Evolutionary conservation across 768 basidiomycete species (phyloP).

Genomic region (Boletus reticuloceps): DNA sequence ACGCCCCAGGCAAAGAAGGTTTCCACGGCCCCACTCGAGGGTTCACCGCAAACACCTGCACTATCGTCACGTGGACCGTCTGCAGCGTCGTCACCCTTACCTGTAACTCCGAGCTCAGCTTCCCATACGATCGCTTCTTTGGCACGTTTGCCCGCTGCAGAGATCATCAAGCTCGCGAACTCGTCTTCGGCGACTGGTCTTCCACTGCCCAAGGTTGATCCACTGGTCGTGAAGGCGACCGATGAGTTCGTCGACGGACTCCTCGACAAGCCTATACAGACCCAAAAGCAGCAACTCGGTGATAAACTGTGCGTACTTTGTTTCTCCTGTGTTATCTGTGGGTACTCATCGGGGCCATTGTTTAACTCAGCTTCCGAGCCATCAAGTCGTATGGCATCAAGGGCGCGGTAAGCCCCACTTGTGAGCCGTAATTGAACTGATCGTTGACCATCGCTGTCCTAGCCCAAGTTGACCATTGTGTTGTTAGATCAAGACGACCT

Average conservation of each 20-base stretch:
- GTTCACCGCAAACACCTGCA: conserved; percentile 73
- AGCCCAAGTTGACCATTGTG: conserved; percentile 84
- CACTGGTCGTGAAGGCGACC: conserved; percentile 62
- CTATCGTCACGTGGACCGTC: conserved; percentile 73
- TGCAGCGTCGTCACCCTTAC: conserved; percentile 67
- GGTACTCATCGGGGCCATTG: conserved; percentile 18
- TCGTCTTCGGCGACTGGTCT: conserved; percentile 46
- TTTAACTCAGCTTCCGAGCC: conserved; percentile 45
- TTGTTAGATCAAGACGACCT: conserved; percentile 86
- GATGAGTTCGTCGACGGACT: conserved; percentile 70
- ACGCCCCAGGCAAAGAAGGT: conserved; percentile 68
- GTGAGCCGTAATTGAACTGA: neutral
- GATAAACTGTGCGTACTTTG: conserved; percentile 61
- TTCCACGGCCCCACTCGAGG: conserved; percentile 35
- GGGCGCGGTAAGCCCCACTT: conserved; percentile 51
- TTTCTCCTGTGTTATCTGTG: conserved; percentile 8
- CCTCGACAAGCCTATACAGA: conserved; percentile 49
- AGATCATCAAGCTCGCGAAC: conserved; percentile 67
- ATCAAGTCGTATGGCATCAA: conserved; percentile 82
- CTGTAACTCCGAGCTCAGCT: conserved; percentile 52
- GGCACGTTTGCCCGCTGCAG: conserved; percentile 68
- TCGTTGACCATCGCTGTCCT: conserved; percentile 6
- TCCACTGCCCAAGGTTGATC: conserved; percentile 68
- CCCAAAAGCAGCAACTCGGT: conserved; percentile 78
- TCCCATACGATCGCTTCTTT: conserved; percentile 67